Evolutionary conservation across 2,329 filamentous ascomycete species (phyloP).

Genomic region (Parafenestella ontariensis): DNA sequence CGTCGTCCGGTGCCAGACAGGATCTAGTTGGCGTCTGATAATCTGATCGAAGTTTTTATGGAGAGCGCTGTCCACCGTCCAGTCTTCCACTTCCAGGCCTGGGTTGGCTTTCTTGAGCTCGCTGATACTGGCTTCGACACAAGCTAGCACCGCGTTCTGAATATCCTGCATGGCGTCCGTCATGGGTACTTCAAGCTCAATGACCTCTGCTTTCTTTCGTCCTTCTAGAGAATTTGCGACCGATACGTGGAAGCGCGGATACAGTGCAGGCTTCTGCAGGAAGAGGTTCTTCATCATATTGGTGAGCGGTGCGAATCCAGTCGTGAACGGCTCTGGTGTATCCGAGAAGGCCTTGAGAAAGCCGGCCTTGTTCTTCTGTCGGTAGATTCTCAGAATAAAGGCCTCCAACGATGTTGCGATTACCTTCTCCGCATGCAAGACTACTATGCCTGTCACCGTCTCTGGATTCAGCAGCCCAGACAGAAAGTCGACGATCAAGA

Average conservation of each 20-base stretch:
- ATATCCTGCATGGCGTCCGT: constrained; percentile 92
- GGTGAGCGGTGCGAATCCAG: constrained; percentile 84
- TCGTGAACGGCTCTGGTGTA: constrained; percentile 86
- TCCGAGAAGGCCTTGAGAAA: constrained; percentile 98
- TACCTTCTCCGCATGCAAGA: constrained; percentile 87
- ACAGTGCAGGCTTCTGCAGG: constrained; percentile 84
- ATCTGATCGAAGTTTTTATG: constrained; percentile 92
- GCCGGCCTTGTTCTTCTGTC: constrained; percentile 91
- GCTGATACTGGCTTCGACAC: constrained; percentile 91
- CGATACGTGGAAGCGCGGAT: constrained; percentile 90
- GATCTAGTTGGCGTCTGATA: constrained; percentile 87
- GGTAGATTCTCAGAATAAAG: constrained; percentile 91
- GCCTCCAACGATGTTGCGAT: constrained; percentile 89
- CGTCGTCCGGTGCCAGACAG: constrained; percentile 95
- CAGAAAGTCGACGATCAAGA: constrained; percentile 90
- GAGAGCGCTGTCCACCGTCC: constrained; percentile 92
- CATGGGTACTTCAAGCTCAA: constrained; percentile 96
- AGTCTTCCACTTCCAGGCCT: constrained; percentile 93
- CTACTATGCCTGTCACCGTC: constrained; percentile 83
- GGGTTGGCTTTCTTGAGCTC: constrained; percentile 92
- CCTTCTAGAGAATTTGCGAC: constrained; percentile 91
- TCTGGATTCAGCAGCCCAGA: constrained; percentile 82
- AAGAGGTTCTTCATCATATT: constrained; percentile 95
- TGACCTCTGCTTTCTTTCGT: constrained; percentile 91
- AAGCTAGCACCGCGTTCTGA: constrained; percentile 93